These are phyloP conservation scores for Phytophthora cactorum DNA, from an alignment of 352 stramenopile species.

Conservation along the genomic window DNA sequence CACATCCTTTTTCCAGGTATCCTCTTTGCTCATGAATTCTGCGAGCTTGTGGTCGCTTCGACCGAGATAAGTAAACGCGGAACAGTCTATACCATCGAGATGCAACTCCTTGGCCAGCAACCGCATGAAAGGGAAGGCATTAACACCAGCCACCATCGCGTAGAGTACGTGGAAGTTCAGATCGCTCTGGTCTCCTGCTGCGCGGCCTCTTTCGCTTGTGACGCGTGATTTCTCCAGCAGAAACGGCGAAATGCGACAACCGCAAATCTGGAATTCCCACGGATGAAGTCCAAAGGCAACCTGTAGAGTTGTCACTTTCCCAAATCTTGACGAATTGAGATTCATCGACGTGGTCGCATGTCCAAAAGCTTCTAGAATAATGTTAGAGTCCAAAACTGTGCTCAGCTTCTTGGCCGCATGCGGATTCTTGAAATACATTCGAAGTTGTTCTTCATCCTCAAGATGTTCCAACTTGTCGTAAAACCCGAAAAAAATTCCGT, in stretches of 20 bases:
- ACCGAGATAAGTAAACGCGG: slow-evolving; percentile 61
- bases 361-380: slow-evolving; percentile 80
- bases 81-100: slow-evolving; percentile 43
- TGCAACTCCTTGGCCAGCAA: slow-evolving; percentile 46
- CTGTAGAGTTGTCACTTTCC: slow-evolving; percentile 61
- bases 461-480: slow-evolving; percentile 82
- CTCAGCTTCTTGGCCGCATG: slow-evolving; percentile 65
- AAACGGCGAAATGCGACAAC: slow-evolving; percentile 64
- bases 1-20: slow-evolving; percentile 63
- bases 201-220: slow-evolving; percentile 31
- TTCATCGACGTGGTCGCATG: slow-evolving; percentile 73
- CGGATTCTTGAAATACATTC: slow-evolving; percentile 82
- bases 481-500: slow-evolving; percentile 77
- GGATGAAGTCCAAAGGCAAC: slow-evolving; percentile 55
- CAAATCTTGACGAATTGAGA: slow-evolving; percentile 79
- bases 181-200: slow-evolving; percentile 16
- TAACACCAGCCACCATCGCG: slow-evolving; percentile 64
- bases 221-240: slow-evolving; percentile 75
- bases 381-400: slow-evolving; percentile 69
- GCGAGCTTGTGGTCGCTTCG: slow-evolving; percentile 41
- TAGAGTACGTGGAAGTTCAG: slow-evolving; percentile 85
- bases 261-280: slow-evolving; percentile 59
- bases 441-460: slow-evolving; percentile 80
- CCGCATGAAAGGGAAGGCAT: slow-evolving; percentile 42
- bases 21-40: slow-evolving; percentile 32